Percentiles rank a stretch among this genome's conserved stretches.
Evolutionary conservation across 768 basidiomycete species (phyloP).

Genomic region (Kondoa subrosea): DNA sequence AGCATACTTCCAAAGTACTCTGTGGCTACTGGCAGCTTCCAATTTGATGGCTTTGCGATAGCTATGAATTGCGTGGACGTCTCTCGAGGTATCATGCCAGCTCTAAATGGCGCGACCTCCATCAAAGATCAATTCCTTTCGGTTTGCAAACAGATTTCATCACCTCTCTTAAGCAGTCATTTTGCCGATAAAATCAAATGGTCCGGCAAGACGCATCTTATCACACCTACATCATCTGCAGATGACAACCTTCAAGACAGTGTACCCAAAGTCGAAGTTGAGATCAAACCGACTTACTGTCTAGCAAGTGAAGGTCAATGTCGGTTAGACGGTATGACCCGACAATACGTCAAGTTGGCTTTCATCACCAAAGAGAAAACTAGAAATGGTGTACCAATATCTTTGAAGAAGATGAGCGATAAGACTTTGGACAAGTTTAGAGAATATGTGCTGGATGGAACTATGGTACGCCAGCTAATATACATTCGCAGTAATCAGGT

Average conservation of each 20-base stretch:
- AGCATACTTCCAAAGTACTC: background rate
- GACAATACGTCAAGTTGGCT: background rate
- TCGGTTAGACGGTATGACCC: background rate
- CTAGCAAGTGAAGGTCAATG: background rate
- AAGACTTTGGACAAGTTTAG: background rate
- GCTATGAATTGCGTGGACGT: background rate
- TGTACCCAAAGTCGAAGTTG: background rate
- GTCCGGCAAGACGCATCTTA: background rate
- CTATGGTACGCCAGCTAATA: no score
- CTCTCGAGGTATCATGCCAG: background rate
- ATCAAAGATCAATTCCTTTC: background rate
- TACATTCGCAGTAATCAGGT: no score
- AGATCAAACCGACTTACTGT: background rate
- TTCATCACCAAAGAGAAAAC: background rate
- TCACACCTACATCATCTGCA: no score
- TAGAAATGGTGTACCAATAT: background rate
- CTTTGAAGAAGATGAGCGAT: background rate
- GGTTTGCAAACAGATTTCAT: background rate
- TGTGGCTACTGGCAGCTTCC: background rate
- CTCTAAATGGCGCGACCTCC: background rate
- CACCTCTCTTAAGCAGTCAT: no score
- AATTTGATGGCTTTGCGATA: background rate
- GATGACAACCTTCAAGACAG: no score
- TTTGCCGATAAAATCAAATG: background rate
- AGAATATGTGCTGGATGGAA: background rate